Base-by-base conservation (phyloP, 1,284 basidiomycete genomes). In the Sphaerobolus stellatus region DNA sequence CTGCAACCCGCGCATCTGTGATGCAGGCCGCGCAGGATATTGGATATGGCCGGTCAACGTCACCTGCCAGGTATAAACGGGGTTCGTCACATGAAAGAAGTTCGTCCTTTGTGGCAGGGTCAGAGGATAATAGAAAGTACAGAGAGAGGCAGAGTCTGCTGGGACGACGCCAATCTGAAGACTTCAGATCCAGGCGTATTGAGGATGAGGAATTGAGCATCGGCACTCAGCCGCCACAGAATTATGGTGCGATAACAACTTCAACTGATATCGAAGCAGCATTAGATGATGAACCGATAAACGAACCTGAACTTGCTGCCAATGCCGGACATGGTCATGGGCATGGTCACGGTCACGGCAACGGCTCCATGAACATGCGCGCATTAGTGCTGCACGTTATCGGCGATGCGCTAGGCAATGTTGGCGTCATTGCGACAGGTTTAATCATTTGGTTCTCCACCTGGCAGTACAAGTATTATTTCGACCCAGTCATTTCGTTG, bases 311-410 rank as follows among this genome's bases (percentile, higher is more conserved):
- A n/a, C n/a, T n/a, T n/a, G n/a, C n/a, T n/a, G n/a, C n/a, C n/a
- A n/a, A n/a, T n/a, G n/a, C n/a, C n/a, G n/a, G n/a, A n/a, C n/a
- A n/a, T n/a, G n/a, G n/a, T n/a, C n/a, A n/a, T 59, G 73, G 75
- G 7, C 88, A 90, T 60, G 73, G 75, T 9, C 88, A 90, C 65
- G 68, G 76, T 1, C 88, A 92, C 71, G 2, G 62, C 49, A n/a
- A n/a, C n/a, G 86, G 88, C 18, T 91, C 87, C 5, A 98, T 99
- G 96, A 99, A 98, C 74, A 98, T 99, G 94, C 90, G 79, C 30
- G 97, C 94, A 28, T 81, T 99, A 3, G 80, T 99, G 54, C 74
- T 99, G 24, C 97, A 99, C 71, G 96, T 99, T 25, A 71, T 99
- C 40, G 96, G 97, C 31, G 97, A 99, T 73, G 97, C 97, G 24